Conservation (phyloP, 78 protist genomes). For the Protostelium mycophagum region DNA sequence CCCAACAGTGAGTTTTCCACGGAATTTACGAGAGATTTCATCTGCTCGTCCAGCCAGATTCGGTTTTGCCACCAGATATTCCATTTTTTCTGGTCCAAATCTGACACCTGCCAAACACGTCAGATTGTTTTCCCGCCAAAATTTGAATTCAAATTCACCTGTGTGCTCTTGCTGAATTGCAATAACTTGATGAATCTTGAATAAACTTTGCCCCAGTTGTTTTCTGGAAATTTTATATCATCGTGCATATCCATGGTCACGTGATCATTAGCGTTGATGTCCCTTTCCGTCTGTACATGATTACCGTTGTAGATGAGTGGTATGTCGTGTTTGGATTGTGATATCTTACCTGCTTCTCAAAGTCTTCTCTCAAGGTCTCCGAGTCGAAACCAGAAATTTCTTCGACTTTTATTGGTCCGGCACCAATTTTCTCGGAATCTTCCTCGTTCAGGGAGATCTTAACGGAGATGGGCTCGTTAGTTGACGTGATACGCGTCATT, state of each 20-base stretch:
- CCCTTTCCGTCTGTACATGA: no score
- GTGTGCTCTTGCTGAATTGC: background rate
- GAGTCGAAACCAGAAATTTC: background rate
- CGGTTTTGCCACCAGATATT: background rate
- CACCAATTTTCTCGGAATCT: background rate
- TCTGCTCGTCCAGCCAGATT: background rate
- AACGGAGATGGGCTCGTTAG: background rate
- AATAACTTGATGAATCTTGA: background rate
- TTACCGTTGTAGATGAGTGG: background rate
- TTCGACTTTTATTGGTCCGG: background rate
- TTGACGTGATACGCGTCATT: background rate
- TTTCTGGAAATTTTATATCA: no score
- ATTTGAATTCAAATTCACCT: background rate
- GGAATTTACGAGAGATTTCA: background rate
- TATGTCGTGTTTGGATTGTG: background rate
- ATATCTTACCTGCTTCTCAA: no score
- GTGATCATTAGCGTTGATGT: no score
- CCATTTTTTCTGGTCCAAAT: background rate
- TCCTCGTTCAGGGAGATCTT: background rate
- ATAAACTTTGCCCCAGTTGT: background rate
- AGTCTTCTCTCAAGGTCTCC: no score
- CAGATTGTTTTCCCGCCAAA: no score
- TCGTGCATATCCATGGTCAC: no score
- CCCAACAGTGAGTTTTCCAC: background rate
- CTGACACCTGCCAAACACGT: no score